Percentiles rank a stretch among this genome's conserved stretches.
phyloP scores from a whole-genome alignment of 2,329 filamentous ascomycete species.

The Calonectria ilicicola region DNA sequence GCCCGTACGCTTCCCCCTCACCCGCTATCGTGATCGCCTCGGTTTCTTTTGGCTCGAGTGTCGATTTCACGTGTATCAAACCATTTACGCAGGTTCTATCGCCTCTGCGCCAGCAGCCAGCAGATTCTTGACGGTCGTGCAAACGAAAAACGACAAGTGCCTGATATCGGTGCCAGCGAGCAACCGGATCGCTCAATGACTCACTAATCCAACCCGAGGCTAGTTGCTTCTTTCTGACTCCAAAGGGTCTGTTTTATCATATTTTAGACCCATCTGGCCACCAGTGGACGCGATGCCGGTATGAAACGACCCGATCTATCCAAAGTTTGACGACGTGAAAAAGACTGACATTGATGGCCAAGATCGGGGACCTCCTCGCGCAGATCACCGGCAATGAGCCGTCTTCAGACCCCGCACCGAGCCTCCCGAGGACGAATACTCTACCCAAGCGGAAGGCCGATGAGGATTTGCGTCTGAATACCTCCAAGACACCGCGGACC shows the following conservation, averaged over 20 bases:
- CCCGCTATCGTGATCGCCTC: slow-evolving; percentile 40
- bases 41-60: slow-evolving; percentile 27
- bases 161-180: slow-evolving; percentile 14
- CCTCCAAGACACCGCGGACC: slow-evolving; percentile 56
- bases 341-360: slow-evolving; percentile 33
- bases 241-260: slow-evolving; percentile 26
- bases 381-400: slow-evolving; percentile 67
- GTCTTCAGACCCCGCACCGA: slow-evolving; percentile 48
- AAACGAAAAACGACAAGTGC: slow-evolving; percentile 33
- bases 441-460: slow-evolving; percentile 69
- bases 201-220: slow-evolving; percentile 40
- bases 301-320: slow-evolving; percentile 29
- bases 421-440: slow-evolving; percentile 40
- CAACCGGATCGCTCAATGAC: slow-evolving; percentile 40
- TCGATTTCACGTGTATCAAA: slow-evolving; percentile 39
- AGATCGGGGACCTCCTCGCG: slow-evolving; percentile 57
- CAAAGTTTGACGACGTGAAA: slow-evolving; percentile 24
- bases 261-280: slow-evolving; percentile 21
- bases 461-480: slow-evolving; percentile 57
- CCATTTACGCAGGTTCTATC: slow-evolving; percentile 31
- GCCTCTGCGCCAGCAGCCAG: slow-evolving; percentile 39
- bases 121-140: slow-evolving; percentile 25
- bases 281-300: slow-evolving; percentile 46
- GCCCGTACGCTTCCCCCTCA: slow-evolving; percentile 35
- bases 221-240: slow-evolving; percentile 37